Conservation (phyloP, 352 stramenopile species). For the Phytophthora pinifolia region DNA sequence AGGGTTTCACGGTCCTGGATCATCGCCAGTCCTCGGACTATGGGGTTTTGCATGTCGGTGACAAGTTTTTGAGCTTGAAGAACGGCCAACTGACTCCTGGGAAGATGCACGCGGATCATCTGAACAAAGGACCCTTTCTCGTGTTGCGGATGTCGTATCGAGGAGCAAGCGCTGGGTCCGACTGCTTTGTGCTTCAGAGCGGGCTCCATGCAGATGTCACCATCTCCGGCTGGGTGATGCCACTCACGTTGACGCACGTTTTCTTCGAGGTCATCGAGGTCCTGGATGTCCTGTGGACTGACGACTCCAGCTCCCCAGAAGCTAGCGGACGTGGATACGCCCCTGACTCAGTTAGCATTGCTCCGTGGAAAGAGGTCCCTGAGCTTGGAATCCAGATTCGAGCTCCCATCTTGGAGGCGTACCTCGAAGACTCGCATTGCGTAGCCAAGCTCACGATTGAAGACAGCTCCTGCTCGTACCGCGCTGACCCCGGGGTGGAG, state of each 20-base stretch:
- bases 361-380: constrained; percentile 61
- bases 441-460: constrained; percentile 87
- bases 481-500: constrained; percentile 60
- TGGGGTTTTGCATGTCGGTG: constrained; percentile 74
- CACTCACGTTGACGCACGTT: constrained; percentile 64
- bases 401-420: constrained; percentile 80
- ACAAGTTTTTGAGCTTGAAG: constrained; percentile 83
- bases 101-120: constrained; percentile 67
- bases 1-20: constrained; percentile 63
- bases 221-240: constrained; percentile 79
- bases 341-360: constrained; percentile 8
- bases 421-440: constrained; percentile 86
- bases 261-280: constrained; percentile 79
- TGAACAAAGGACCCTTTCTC: constrained; percentile 59
- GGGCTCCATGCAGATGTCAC: constrained; percentile 65
- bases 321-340: constrained; percentile 18
- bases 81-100: constrained; percentile 70
- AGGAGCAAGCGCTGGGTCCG: constrained; percentile 33
- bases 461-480: constrained; percentile 70
- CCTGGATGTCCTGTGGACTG: constrained; percentile 66
- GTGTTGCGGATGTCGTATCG: constrained; percentile 67
- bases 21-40: constrained; percentile 75
- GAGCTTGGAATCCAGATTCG: constrained; percentile 74
- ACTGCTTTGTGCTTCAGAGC: constrained; percentile 63
- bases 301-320: constrained; percentile 16